Conservation (phyloP, 208 protist species). For the Crithidia sp. region DNA sequence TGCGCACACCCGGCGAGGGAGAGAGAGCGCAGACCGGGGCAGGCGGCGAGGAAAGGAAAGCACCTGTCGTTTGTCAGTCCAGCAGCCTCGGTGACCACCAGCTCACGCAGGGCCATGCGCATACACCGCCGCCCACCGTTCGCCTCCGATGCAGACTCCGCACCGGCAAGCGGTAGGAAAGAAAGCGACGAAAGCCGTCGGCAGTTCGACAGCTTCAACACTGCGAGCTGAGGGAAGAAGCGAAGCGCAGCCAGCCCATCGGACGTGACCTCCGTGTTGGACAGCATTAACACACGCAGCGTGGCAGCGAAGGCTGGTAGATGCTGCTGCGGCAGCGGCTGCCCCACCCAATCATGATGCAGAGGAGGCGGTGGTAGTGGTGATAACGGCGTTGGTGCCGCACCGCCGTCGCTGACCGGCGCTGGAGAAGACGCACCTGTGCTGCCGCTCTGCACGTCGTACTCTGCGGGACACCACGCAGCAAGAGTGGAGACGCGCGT, state of each 20-base stretch:
- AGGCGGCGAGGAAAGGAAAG: slow-evolving; percentile 32
- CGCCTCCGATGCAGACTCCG: background rate
- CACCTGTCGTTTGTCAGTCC: slow-evolving; percentile 25
- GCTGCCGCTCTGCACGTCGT: background rate
- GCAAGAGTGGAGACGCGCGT: slow-evolving; percentile 34
- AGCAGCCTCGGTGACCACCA: slow-evolving; percentile 40
- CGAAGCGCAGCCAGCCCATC: slow-evolving; percentile 36
- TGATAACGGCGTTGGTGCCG: background rate
- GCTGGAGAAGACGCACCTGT: slow-evolving; percentile 4
- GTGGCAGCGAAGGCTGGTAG: slow-evolving; percentile 34
- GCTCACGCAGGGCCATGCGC: slow-evolving; percentile 32
- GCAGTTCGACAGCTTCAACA: slow-evolving; percentile 45
- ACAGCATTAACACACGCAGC: slow-evolving; percentile 45
- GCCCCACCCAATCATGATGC: no score
- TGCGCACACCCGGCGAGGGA: slow-evolving; percentile 36
- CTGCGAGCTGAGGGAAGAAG: slow-evolving; percentile 38
- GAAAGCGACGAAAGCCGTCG: slow-evolving; percentile 26
- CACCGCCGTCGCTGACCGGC: background rate
- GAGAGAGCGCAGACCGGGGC: slow-evolving; percentile 30
- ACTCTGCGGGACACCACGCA: slow-evolving; percentile 21
- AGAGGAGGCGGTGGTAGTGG: no score
- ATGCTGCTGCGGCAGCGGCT: background rate
- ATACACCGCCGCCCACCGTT: background rate
- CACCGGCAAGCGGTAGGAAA: slow-evolving; percentile 33
- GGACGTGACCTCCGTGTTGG: slow-evolving; percentile 45